phyloP scores from a whole-genome alignment of 495 filamentous ascomycete species.

The Aspergillus taichungensis region DNA sequence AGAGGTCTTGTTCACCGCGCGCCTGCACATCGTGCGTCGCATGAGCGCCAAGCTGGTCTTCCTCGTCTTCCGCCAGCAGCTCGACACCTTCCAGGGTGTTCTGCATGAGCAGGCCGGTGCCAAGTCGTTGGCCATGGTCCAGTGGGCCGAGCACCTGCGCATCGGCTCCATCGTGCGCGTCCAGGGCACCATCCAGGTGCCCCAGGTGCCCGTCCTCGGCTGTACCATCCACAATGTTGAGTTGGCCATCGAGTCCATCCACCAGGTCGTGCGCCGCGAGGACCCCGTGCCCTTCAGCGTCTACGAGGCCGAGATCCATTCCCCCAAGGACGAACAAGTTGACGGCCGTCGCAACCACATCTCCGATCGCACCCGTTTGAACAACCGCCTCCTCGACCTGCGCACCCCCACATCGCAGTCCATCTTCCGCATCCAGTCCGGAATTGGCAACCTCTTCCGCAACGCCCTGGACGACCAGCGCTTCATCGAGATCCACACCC shows the following conservation, averaged over 20 bases:
- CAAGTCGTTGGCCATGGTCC: conserved; percentile 50
- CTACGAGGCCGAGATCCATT: conserved; percentile 51
- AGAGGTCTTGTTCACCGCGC: conserved; percentile 65
- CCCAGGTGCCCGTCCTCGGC: conserved; percentile 46
- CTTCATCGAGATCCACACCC: conserved; percentile 85
- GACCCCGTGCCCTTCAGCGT: conserved; percentile 55
- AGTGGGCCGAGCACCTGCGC: conserved; percentile 62
- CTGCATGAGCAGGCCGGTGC: conserved; percentile 46
- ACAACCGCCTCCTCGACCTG: conserved; percentile 81
- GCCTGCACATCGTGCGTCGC: conserved; percentile 73
- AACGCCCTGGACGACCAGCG: conserved; percentile 58
- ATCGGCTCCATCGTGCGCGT: conserved; percentile 58
- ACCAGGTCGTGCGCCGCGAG: conserved; percentile 46
- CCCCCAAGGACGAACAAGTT: conserved; percentile 34
- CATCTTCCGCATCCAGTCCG: conserved; percentile 71
- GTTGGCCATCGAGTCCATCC: conserved; percentile 38
- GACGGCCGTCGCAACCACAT: conserved; percentile 46
- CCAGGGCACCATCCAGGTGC: conserved; percentile 54
- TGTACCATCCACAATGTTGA: conserved; percentile 51
- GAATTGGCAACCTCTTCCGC: conserved; percentile 70
- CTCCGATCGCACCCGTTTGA: conserved; percentile 64
- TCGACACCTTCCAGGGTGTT: conserved; percentile 68
- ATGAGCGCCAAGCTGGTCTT: conserved; percentile 88
- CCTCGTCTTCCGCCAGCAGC: conserved; percentile 75
- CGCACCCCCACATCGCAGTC: conserved; percentile 77